Evolutionary conservation across 768 basidiomycete genomes (phyloP), one percentile per base, ranked within the genome.

Genomic region (Agaricus sinodeliciosus): DNA sequence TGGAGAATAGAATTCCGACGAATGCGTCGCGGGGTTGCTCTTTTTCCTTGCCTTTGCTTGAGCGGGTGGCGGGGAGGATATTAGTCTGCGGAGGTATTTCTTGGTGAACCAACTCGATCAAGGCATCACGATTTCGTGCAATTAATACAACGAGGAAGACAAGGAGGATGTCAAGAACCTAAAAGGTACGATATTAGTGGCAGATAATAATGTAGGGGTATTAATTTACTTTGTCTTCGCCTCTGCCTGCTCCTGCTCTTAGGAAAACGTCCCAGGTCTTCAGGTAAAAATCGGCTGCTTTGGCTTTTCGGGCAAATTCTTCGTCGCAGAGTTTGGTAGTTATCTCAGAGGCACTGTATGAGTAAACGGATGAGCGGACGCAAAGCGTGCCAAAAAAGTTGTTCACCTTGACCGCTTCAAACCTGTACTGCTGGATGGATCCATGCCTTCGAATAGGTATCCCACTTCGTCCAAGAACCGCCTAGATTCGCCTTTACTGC

Each of bases 381-480:
- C 9, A 35, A 8, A 40, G 39, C 15, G 18, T n/a, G 42, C 22
- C 9, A 28, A 45, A 12, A 27, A 45, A 12, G 43, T 3, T 39
- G 25, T 15, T 26, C 54, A 87, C 89, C 87, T 91, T 9, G 84
- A 79, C 57, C 87, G 75, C 45, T 82, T 75, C 22, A 91, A 72
- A 2, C 77, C 74, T 43, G 82, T 59, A 9, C 75, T 72, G 13
- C 74, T 76, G 13, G 71, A 70, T 9, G 65, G 59, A 25, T 81
- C 79, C 67, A 92, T 76, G 0, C 90, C 88, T 65, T 93, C 90
- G 56, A 91, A 86, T 4, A 92, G 67, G 67, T 91, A 93, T 0
- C 90, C 90, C 2, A 90, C 78, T 60, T 91, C 90, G 55, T 93
- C 90, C 40, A 90, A 65, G 62, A 92, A 92, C 13, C 87, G 72